A percentile compares a stretch with the other conserved stretches of the same genome.
Evolutionary conservation across 2,329 filamentous ascomycete species (phyloP).

Genomic region (Cercospora berteroae): DNA sequence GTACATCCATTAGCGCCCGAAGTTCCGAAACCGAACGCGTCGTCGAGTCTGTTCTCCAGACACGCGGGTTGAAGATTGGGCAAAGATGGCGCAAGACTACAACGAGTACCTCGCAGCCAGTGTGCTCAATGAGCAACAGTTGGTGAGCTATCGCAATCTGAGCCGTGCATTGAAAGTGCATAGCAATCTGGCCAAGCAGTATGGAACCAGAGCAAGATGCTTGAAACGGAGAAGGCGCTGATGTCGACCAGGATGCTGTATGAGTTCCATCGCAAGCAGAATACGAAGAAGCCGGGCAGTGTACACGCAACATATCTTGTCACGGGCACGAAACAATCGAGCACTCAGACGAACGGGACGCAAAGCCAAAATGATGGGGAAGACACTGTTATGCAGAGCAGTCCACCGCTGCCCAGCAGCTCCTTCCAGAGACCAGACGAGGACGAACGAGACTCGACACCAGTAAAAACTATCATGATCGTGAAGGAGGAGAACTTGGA

Average conservation of each 20-base stretch:
- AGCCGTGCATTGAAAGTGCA: slow-evolving; percentile 81
- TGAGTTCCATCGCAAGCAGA: slow-evolving; percentile 79
- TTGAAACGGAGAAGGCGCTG: slow-evolving; percentile 19
- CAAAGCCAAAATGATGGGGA: slow-evolving; percentile 54
- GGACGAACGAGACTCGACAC: slow-evolving; percentile 51
- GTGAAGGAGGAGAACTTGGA: slow-evolving; percentile 35
- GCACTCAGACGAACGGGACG: slow-evolving; percentile 40
- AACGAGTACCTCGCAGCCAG: slow-evolving; percentile 71
- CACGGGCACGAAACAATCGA: slow-evolving; percentile 61
- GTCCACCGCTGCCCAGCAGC: slow-evolving; percentile 64
- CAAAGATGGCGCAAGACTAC: slow-evolving; percentile 54
- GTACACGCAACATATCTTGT: slow-evolving; percentile 93
- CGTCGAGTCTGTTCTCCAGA: neutral
- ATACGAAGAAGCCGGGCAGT: slow-evolving; percentile 67
- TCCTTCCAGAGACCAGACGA: slow-evolving; percentile 53
- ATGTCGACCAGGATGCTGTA: slow-evolving; percentile 67
- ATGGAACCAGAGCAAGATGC: slow-evolving; percentile 35
- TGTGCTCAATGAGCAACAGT: slow-evolving; percentile 70
- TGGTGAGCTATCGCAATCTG: slow-evolving; percentile 85
- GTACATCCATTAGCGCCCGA: neutral
- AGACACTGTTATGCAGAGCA: slow-evolving; percentile 65
- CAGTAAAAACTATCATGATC: slow-evolving; percentile 41
- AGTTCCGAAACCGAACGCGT: slow-evolving; percentile 6
- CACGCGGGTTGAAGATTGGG: neutral
- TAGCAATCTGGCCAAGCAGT: slow-evolving; percentile 88